These are phyloP conservation scores for Salix dunnii DNA, from an alignment of 345 rosid species.

Conservation along the genomic window DNA sequence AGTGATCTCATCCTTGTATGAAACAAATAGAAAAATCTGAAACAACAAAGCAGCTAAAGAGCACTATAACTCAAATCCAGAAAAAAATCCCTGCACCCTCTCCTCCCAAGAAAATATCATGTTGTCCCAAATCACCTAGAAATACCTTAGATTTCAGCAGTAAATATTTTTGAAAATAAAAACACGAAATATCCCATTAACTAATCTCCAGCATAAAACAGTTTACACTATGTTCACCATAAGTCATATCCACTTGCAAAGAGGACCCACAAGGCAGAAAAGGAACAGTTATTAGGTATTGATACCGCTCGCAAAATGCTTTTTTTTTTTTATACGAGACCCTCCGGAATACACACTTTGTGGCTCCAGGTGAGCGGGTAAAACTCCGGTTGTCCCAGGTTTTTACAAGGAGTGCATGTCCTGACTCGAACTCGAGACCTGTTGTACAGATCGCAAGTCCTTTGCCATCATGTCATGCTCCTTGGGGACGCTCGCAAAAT, in stretches of 20 bases:
- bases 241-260: background rate
- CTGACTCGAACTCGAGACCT: no score
- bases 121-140: background rate
- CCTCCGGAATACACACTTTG: no score
- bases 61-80: background rate
- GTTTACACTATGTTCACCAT: background rate
- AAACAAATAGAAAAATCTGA: background rate
- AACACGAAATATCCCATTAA: background rate
- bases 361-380: no score
- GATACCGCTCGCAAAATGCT: background rate
- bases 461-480: no score
- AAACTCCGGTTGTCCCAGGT: no score
- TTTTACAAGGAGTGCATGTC: no score
- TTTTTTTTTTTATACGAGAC: no score
- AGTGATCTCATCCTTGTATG: background rate
- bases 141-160: background rate
- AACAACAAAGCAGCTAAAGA: background rate
- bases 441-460: no score
- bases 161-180: background rate
- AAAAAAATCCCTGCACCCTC: background rate
- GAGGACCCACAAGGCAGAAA: background rate
- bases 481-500: background rate
- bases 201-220: background rate
- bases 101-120: background rate
- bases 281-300: background rate